Base-by-base conservation (phyloP, 768 basidiomycete species). In the Mycena indigotica region DNA sequence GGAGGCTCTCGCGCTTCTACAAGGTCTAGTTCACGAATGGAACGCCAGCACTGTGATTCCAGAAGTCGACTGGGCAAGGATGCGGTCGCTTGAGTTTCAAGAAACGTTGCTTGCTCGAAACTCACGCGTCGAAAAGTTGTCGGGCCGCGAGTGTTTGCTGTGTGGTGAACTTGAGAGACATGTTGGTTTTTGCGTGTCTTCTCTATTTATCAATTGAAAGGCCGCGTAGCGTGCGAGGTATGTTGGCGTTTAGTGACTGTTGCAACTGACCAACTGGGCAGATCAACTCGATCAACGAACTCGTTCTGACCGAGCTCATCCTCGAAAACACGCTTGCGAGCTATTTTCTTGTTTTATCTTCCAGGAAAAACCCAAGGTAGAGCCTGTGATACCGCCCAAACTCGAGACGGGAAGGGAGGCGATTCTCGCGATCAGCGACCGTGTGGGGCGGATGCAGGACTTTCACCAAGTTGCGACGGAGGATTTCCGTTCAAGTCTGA, bases 251-350 rank as follows among this genome's bases (percentile, higher is more conserved):
- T n/a, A n/a, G n/a, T n/a, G n/a, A n/a, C n/a, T 25, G 32, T 28
- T 56, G 30, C 56, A 54, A 40, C 35, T 61, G 41, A 55, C 28
- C 12, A 16, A 39, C 28, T 44, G 16, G 53, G 38, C 66, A 98
- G 95, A 98, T 99, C 70, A 99, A 99, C 70, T 98, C 96, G 5
- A 92, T 90, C n/a, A 93, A 93, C 61, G 97, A 98, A 67, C 89
- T 99, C 24, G 84, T 99, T 48, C 78, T 98, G 46, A 99, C 97
- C 0, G 97, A 99, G 67, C 84, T 99, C 50, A 96, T 99, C 54
- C 81, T 98, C 51, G 97, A 99, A 68, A 99, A 99, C 68, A 90
- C 91, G 0, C 78, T 98, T 26, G 93, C 93, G 4, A 77, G 78
- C 15, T 98, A 92, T 69, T 99, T 4, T 98, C 96, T 3, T 91